A percentile compares a stretch with the other conserved stretches of the same genome.
phyloP scores from a whole-genome alignment of 352 stramenopile species.

The Phytophthora constricta region DNA sequence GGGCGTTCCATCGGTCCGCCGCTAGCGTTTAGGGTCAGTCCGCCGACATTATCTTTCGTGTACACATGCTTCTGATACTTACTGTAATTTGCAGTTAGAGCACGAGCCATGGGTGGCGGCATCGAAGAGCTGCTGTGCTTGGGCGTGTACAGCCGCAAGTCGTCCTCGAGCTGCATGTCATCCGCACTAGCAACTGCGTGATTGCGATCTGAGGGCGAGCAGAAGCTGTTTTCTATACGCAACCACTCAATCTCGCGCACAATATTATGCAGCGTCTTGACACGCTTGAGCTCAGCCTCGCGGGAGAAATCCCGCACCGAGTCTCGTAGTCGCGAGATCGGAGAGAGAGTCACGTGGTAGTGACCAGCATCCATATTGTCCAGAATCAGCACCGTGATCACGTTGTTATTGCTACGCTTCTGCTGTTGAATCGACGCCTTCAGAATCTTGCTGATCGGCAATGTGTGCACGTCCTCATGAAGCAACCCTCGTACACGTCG shows the following conservation, averaged over 20 bases:
- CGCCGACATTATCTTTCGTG: slow-evolving; percentile 29
- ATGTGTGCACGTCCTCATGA: slow-evolving; percentile 87
- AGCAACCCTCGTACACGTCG: slow-evolving; percentile 70
- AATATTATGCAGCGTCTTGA: slow-evolving; percentile 82
- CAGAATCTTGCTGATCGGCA: slow-evolving; percentile 79
- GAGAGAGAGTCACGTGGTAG: slow-evolving; percentile 86
- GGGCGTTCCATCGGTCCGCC: slow-evolving; percentile 24
- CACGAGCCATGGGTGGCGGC: slow-evolving; percentile 40
- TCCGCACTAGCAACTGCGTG: slow-evolving; percentile 57
- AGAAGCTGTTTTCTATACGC: slow-evolving; percentile 86
- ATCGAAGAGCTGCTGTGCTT: slow-evolving; percentile 51
- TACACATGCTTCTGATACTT: slow-evolving; percentile 49
- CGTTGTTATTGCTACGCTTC: slow-evolving; percentile 84
- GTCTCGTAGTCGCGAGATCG: slow-evolving; percentile 73
- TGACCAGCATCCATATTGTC: slow-evolving; percentile 90
- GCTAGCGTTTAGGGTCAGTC: slow-evolving; percentile 12
- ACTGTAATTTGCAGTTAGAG: slow-evolving; percentile 35
- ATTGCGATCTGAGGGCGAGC: slow-evolving; percentile 75
- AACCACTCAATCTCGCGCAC: slow-evolving; percentile 87
- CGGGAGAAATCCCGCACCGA: slow-evolving; percentile 72
- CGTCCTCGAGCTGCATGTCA: slow-evolving; percentile 65
- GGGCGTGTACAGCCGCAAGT: slow-evolving; percentile 66
- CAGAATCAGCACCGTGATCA: slow-evolving; percentile 73
- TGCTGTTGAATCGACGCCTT: slow-evolving; percentile 81
- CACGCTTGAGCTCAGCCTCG: slow-evolving; percentile 80